phyloP scores from a whole-genome alignment of 208 protist genomes.

The Herpetomonas samuelpessoai region DNA sequence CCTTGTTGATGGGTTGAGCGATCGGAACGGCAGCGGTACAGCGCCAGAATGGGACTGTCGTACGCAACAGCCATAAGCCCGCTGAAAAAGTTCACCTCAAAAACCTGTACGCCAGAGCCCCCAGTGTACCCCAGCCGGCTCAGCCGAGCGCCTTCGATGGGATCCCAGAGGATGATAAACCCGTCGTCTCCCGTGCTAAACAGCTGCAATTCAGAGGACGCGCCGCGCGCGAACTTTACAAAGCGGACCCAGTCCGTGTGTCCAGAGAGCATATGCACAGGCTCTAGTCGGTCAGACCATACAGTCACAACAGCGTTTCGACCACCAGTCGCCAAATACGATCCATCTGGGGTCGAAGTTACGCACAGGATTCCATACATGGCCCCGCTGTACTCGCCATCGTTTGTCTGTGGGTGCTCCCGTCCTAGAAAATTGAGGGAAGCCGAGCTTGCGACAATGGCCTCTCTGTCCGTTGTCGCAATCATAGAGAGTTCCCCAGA shows the following conservation, averaged over 20 bases:
- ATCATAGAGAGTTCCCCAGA: conserved; percentile 58
- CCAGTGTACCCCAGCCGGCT: conserved; percentile 60
- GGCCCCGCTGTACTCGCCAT: conserved; percentile 23
- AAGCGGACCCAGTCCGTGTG: conserved; percentile 86
- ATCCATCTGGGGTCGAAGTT: conserved; percentile 53
- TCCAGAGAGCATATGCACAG: conserved; percentile 51
- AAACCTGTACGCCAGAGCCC: conserved; percentile 69
- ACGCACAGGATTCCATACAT: conserved; percentile 64
- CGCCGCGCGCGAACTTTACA: conserved; percentile 59
- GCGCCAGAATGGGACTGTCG: conserved; percentile 47
- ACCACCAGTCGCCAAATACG: conserved; percentile 60
- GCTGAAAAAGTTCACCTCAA: conserved; percentile 61
- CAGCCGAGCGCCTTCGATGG: conserved; percentile 41
- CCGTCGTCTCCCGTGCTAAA: conserved; percentile 85
- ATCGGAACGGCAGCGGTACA: conserved; percentile 37
- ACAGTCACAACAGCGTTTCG: conserved; percentile 55
- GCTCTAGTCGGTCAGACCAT: conserved; percentile 53
- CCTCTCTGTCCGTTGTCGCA: conserved; percentile 22
- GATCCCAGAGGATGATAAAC: conserved; percentile 76
- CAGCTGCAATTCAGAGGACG: conserved; percentile 34
- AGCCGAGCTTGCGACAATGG: conserved; percentile 25
- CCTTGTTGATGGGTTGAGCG: conserved; percentile 16
- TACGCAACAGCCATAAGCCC: conserved; percentile 64
- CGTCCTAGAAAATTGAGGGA: conserved; percentile 19
- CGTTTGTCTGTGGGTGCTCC: conserved; percentile 9